Base-by-base conservation (phyloP, 208 protist species). In the Leishmania lainsoni region DNA sequence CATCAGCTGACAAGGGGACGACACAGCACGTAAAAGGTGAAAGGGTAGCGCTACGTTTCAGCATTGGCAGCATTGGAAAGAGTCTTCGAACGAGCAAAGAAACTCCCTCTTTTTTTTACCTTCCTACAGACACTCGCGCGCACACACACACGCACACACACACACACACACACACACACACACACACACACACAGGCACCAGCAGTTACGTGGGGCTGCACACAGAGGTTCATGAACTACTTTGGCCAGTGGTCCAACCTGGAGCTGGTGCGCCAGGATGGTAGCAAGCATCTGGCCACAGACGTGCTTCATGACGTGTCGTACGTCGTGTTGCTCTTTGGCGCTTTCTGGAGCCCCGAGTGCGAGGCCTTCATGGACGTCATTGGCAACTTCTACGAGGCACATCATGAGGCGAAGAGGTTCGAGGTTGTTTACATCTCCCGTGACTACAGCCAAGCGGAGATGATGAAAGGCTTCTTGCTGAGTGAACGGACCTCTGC, bases 191-290 rank as follows among this genome's bases (percentile, higher is more conserved):
- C 6, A 54, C 69, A 73, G 6, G 59, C 45, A 16, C 5, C 5
- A 10, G 42, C n/a, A 12, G 26, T 20, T 29, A n/a, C 66, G 20
- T 20, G n/a, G 4, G 42, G 29, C 10, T 10, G 20, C 22, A 22
- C 22, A 32, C 75, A 66, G 8, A 45, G 45, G 22, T 12, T 51
- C 59, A 86, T 85, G 80, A 89, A 91, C 51, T 91, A 89, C 77
- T 86, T 91, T 71, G 85, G 79, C 0, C 88, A 91, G 75, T 91
- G 88, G 88, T 84, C 88, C 0, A 78, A 87, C 35, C 54, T 91
- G 4, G 56, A 76, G 51, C 76, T 89, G 8, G 8, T 91, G 42
- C 75, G 78, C 14, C 84, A 85, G 63, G 84, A 87, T 65, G 86
- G 83, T 20, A 80, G 65, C 9, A 79, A 49, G 12, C 76, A 75